A percentile compares a stretch with the other conserved stretches of the same genome.
phyloP scores from a whole-genome alignment of 2,329 filamentous ascomycete genomes.

The Hirsutella minnesotensis region DNA sequence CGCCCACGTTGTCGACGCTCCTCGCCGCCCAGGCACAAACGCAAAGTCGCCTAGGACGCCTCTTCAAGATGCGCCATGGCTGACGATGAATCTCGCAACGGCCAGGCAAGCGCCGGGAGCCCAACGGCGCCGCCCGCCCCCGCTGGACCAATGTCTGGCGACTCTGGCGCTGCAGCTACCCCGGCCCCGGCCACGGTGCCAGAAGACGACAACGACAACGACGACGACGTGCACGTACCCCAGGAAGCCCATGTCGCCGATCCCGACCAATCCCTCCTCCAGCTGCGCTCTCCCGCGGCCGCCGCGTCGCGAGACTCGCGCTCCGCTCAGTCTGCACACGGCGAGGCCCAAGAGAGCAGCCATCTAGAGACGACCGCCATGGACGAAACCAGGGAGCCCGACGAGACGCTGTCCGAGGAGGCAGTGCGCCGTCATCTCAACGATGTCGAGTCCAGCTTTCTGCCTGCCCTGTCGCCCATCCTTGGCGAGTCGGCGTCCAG shows the following conservation, averaged over 20 bases:
- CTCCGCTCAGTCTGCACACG: constrained; percentile 1
- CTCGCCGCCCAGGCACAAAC: no score
- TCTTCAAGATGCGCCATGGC: constrained; percentile 25
- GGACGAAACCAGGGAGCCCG: constrained; percentile 18
- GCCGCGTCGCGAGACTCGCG: constrained; percentile 7
- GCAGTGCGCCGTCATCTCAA: constrained; percentile 44
- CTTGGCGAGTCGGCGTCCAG: constrained; percentile 28
- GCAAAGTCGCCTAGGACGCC: no score
- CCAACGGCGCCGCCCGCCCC: constrained; percentile 13
- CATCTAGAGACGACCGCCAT: constrained; percentile 28
- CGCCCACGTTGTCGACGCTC: no score
- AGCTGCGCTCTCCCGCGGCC: constrained; percentile 8
- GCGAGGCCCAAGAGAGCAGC: constrained; percentile 21
- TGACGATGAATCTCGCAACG: constrained; percentile 17
- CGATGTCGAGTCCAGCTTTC: constrained; percentile 56
- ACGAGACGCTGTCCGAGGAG: constrained; percentile 41
- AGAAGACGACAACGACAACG: not conserved
- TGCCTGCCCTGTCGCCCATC: constrained; percentile 46
- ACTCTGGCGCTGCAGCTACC: constrained; percentile 3
- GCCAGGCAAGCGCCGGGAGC: constrained; percentile 9
- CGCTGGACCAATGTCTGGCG: constrained; percentile 13
- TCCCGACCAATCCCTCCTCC: constrained; percentile 6
- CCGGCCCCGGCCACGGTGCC: not conserved
- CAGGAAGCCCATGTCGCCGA: not conserved
- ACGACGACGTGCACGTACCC: not conserved